Base-by-base conservation (phyloP, 257 asterid genomes). In the Nicotiana obtusifolia region DNA sequence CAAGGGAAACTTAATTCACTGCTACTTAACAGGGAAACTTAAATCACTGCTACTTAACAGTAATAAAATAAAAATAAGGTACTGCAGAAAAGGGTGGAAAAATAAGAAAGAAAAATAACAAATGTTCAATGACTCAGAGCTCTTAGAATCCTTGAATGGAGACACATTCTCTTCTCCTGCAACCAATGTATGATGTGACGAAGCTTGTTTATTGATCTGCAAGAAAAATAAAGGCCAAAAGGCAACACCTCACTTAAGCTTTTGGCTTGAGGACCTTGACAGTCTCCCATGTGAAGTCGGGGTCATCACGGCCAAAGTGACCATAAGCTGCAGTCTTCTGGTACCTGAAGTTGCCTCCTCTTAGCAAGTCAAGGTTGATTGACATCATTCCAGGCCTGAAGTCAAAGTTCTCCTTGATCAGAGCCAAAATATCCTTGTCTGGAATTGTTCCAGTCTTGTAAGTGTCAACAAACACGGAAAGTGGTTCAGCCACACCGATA, bases 371-470 rank as follows among this genome's bases (percentile, higher is more conserved):
- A 19, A 94, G 97, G 76, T 92, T 91, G 84, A 94, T 94, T 44
- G 98, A 93, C 3, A 94, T 94, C 98, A 94, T 92, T 62, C 98
- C 98, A 3, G 98, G 98, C 94, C 98, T 92, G 49, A 94, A 94
- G 89, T 94, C 97, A 9, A 94, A 94, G 88, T 81, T 91, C 86
- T 92, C 96, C 91, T 94, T 94, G 81, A 94, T 91, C 69, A 94
- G 87, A 4, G 17, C 89, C 19, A 94, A 85, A 52, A 94, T 94
- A 24, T 94, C 96, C 89, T 91, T 91, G 83, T 94, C 98, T 3
- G 95, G 96, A 53, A 94, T 94, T 83, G 83, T 92, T 15, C 98
- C 98, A 0, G 97, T 94, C 88, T 91, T 92, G 90, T 92, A 92
- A 35, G 96, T 90, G 76, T 94, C 96, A 47, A 94, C 98, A 60